A percentile compares a stretch with the other conserved stretches of the same genome.
phyloP scores from a whole-genome alignment of 176 grass and related monocot genomes.

The Carex littledalei region DNA sequence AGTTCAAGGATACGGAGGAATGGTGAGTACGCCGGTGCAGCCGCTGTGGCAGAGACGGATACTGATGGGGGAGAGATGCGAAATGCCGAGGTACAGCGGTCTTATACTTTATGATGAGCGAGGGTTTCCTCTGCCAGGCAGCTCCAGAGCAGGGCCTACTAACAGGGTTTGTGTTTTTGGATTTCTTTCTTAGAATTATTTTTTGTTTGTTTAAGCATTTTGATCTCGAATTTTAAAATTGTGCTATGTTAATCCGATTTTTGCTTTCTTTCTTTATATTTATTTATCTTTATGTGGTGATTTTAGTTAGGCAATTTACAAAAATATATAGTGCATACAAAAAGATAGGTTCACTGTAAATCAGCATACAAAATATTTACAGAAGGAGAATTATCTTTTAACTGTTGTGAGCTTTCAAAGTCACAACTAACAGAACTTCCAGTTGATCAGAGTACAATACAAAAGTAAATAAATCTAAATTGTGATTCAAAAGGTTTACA shows the following conservation, averaged over 20 bases:
- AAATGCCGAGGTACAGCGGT: constrained; percentile 41
- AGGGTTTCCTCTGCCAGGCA: constrained; percentile 19
- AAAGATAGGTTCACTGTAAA: background rate
- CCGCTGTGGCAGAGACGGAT: constrained; percentile 41
- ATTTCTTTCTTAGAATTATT: background rate
- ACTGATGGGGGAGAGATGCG: constrained; percentile 43
- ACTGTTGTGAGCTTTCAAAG: background rate
- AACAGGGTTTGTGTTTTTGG: constrained; percentile 7
- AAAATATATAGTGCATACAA: background rate
- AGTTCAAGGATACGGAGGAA: background rate
- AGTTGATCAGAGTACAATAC: background rate
- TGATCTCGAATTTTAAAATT: background rate
- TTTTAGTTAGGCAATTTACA: background rate
- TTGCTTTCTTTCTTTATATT: background rate
- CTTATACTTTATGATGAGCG: constrained; percentile 45
- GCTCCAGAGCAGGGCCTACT: background rate
- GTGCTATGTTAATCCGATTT: background rate
- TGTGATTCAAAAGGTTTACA: background rate
- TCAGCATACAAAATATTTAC: background rate
- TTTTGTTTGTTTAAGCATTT: background rate
- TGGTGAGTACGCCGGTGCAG: background rate
- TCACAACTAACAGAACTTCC: background rate
- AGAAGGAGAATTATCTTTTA: background rate
- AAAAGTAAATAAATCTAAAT: background rate
- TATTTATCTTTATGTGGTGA: background rate